phyloP scores from a whole-genome alignment of 192 early-diverging fungal genomes.

The Podila epicladia region DNA sequence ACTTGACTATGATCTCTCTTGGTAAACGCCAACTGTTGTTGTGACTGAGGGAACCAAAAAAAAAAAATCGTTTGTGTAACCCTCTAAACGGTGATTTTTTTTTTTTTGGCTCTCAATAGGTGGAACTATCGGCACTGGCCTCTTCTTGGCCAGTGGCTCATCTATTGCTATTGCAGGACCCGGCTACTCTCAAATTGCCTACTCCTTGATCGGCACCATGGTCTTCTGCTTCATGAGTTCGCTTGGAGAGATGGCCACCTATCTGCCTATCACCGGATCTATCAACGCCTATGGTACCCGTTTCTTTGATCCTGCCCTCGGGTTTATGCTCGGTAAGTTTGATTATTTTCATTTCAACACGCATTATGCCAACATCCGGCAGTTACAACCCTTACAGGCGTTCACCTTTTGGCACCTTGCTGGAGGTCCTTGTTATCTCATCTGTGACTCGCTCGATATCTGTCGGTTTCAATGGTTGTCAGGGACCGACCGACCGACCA shows the following conservation, averaged over 20 bases:
- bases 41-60: too few species aligned
- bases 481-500: too few species aligned
- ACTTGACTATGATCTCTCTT: constrained; percentile 78
- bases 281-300: constrained; percentile 79
- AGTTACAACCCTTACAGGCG: too few species aligned
- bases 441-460: too few species aligned
- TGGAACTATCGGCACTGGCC: constrained; percentile 76
- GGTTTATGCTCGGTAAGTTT: constrained; percentile 65
- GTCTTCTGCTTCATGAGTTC: constrained; percentile 74
- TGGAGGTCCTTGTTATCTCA: too few species aligned
- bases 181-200: constrained; percentile 58
- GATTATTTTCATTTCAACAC: neutral
- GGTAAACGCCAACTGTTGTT: constrained; percentile 31
- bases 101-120: constrained; percentile 52
- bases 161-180: constrained; percentile 78
- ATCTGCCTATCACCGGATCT: constrained; percentile 79
- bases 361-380: too few species aligned
- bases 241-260: constrained; percentile 85
- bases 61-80: too few species aligned
- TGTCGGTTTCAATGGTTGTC: too few species aligned
- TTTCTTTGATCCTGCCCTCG: constrained; percentile 82
- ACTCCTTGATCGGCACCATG: constrained; percentile 65
- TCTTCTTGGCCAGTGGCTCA: constrained; percentile 79
- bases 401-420: too few species aligned
- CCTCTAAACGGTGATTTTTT: constrained; percentile 58